A percentile compares a stretch with the other conserved stretches of the same genome.
These are phyloP conservation scores for Tetrastigma voinierianum DNA, from an alignment of 164 flowering plant genomes.

Conservation along the genomic window DNA sequence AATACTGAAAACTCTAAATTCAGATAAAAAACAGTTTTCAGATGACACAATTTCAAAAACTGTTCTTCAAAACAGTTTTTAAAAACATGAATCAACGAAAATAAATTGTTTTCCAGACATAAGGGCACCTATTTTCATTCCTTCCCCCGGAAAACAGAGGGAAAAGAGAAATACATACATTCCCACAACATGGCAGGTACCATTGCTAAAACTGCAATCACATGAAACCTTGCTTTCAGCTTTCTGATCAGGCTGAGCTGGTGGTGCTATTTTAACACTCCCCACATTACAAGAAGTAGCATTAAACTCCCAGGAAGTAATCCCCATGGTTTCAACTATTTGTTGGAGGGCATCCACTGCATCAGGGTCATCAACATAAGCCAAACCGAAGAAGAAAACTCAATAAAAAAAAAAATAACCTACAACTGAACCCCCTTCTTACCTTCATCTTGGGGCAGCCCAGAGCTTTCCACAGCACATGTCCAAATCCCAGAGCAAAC, in stretches of 20 bases:
- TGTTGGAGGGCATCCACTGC: constrained; percentile 33
- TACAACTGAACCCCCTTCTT: too few species aligned
- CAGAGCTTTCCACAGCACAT: too few species aligned
- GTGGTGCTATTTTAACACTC: constrained; percentile 17
- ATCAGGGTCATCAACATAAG: neutral
- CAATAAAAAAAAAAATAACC: neutral
- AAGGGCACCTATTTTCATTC: too few species aligned
- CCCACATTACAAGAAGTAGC: constrained; percentile 27
- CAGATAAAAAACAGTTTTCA: too few species aligned
- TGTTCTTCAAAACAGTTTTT: too few species aligned
- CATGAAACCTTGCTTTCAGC: constrained; percentile 32
- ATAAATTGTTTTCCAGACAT: too few species aligned
- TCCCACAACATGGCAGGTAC: constrained; percentile 42
- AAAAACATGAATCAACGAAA: too few species aligned
- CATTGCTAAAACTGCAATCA: constrained; percentile 26
- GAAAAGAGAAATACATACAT: constrained; percentile 28
- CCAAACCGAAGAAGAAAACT: too few species aligned
- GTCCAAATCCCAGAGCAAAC: too few species aligned
- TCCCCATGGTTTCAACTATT: constrained; percentile 37
- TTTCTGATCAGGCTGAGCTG: constrained; percentile 6
- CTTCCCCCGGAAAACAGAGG: neutral
- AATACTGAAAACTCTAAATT: too few species aligned
- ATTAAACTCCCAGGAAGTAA: constrained; percentile 44
- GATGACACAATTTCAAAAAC: too few species aligned
- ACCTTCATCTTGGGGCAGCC: too few species aligned